phyloP scores from a whole-genome alignment of 352 stramenopile genomes.

The Pythium chondricola region DNA sequence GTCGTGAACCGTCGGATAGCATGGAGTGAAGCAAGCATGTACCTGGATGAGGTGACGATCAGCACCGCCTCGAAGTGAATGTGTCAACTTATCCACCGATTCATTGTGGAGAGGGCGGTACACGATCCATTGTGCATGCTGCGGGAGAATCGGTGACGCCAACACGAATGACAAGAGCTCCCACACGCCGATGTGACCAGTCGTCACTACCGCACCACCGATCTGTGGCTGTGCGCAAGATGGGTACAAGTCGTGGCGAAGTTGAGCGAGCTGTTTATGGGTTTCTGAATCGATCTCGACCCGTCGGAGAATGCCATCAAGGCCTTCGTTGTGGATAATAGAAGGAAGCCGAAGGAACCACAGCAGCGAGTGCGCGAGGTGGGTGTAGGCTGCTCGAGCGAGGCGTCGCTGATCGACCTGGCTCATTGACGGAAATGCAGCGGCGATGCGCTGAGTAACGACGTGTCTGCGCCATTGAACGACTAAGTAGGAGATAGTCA shows the following conservation, averaged over 20 bases:
- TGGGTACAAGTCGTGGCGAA: not conserved
- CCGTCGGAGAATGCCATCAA: constrained; percentile 11
- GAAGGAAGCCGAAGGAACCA: constrained; percentile 42
- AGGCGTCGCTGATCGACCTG: constrained; percentile 13
- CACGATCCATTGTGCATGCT: constrained; percentile 47
- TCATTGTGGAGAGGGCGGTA: constrained; percentile 45
- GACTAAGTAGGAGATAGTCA: constrained; percentile 20
- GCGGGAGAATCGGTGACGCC: constrained; percentile 17
- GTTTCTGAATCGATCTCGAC: constrained; percentile 17
- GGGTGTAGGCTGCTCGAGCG: constrained; percentile 24
- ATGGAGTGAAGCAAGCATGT: not conserved
- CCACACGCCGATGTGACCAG: constrained; percentile 45
- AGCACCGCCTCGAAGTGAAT: constrained; percentile 24
- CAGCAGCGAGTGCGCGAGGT: constrained; percentile 29
- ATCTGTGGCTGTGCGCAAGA: not conserved
- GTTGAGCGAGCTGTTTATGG: not conserved
- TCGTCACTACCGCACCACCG: constrained; percentile 27
- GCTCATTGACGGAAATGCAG: constrained; percentile 16
- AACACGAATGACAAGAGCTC: constrained; percentile 42
- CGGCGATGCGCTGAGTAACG: constrained; percentile 27
- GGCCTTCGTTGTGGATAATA: constrained; percentile 9
- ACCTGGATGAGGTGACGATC: constrained; percentile 38
- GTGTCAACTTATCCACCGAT: constrained; percentile 31
- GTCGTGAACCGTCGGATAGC: too few relatives aligned
- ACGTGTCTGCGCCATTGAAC: constrained; percentile 36